Base-by-base conservation (phyloP, 176 grass and related monocot species). In the Carex myosuroides region DNA sequence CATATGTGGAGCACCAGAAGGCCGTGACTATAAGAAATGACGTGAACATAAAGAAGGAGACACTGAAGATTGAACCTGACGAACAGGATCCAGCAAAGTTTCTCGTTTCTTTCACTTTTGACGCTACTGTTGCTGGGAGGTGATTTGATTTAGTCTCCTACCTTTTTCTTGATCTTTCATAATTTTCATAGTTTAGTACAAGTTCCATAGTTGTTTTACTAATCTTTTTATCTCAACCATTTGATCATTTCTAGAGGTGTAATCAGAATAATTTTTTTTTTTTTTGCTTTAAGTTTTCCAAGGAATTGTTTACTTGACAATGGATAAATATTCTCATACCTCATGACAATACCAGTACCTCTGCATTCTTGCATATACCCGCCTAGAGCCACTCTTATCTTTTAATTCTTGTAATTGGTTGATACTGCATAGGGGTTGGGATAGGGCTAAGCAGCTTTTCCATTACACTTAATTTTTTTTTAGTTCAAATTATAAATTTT, bases 31-130 rank as follows among this genome's bases (percentile, higher is more conserved):
- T 98, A 68, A 88, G 92, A 73, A 98, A 98, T 64, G 95, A 98
- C 58, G 76, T 98, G 64, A 98, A 95, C 82, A 91, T 98, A 83
- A 98, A 93, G 86, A 98, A 98, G 92, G 95, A 95, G 64, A 98
- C 89, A n/a, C 89, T 98, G 17, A 90, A 87, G 86, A 81, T 98
- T n/a, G 92, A 98, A 50, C 89, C 83, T 18, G 95, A 98, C 16
- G 86, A 98, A 22, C 81, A 87, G 57, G 91, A 89, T 8, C 84
- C 89, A 1, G 81, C 87, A 0, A 85, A 35, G 22, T 93, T 93
- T 82, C 91, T 98, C 16, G 88, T 98, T 9, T 61, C 95, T 75
- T 98, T 98, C 86, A 95, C 91, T 21, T 98, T 98, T 55, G 95
- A 98, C 20, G 95, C 95, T 46, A 98, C 89, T 0, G 88, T 95